Evolutionary conservation across 768 basidiomycete species (phyloP).

Genomic region (Rhizopogon sp.): DNA sequence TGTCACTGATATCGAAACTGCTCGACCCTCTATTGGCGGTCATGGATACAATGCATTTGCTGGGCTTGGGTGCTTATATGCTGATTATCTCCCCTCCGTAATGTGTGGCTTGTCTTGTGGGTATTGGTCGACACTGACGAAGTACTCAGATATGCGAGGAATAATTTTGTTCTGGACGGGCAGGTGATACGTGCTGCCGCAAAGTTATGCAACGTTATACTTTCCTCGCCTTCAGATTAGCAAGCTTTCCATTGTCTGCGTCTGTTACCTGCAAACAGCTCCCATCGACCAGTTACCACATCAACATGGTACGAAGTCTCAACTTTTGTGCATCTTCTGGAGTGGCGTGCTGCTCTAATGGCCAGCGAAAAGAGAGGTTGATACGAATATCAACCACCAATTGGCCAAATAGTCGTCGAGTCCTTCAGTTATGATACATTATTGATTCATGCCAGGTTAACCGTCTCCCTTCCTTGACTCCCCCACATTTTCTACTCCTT

Average conservation of each 20-base stretch:
- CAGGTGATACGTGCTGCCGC: conserved; percentile 71
- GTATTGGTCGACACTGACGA: background rate
- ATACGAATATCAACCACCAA: conserved; percentile 53
- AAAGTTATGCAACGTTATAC: conserved; percentile 42
- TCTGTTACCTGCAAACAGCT: conserved; percentile 30
- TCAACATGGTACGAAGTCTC: conserved; percentile 34
- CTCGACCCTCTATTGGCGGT: conserved; percentile 69
- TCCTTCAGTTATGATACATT: too few species aligned
- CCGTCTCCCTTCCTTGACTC: too few species aligned
- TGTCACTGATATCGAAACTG: conserved; percentile 56
- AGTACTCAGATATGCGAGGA: conserved; percentile 59
- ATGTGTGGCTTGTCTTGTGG: conserved; percentile 39
- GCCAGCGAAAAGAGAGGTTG: conserved; percentile 30
- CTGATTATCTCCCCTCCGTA: conserved; percentile 57
- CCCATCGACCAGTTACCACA: conserved; percentile 14
- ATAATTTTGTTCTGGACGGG: conserved; percentile 71
- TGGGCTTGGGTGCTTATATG: conserved; percentile 61
- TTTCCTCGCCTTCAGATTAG: conserved; percentile 40
- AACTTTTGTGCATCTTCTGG: conserved; percentile 45
- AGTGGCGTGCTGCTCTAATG: conserved; percentile 60
- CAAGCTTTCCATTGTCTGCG: conserved; percentile 42
- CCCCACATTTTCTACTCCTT: too few species aligned
- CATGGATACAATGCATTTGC: conserved; percentile 71
- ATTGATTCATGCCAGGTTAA: too few species aligned
- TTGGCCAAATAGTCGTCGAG: conserved; percentile 34